Base-by-base conservation (phyloP, 2,329 filamentous ascomycete species). In the Trichoderma sp. region DNA sequence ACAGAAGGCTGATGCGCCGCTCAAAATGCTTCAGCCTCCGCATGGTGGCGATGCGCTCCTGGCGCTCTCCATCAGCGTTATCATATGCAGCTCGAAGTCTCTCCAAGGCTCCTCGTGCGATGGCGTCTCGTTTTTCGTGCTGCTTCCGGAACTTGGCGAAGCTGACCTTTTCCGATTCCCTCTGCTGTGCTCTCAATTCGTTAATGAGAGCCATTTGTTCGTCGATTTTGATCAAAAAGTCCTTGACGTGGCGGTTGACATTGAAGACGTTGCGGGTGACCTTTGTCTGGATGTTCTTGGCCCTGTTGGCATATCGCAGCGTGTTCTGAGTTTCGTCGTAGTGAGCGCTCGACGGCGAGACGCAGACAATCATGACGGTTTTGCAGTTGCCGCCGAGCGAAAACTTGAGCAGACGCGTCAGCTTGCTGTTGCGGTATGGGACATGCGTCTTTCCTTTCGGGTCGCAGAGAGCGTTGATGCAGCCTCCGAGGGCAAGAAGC, bases 261-360 rank as follows among this genome's bases (percentile, higher is more conserved):
- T 99, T 99, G 81, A 96, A 99, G 26, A 98, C 93, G 74, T 99
- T 99, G 73, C 93, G 89, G n/a, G 95, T 97, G 65, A 97, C 93
- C 83, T 99, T 99, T 66, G 95, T 99, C 80, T 98, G 96, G 74
- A 99, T 99, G 74, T 99, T 99, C 85, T 99, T 99, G 66, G 95
- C 95, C 70, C 95, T 86, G 77, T 99, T 98, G 57, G 95, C 95
- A 74, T 99, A 99, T 72, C 96, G 91, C 19, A 99, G 83, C 0
- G 95, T 99, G 77, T 99, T 99, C 73, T 99, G 95, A 0, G 94
- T 97, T 79, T 99, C 95, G 76, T 99, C 95, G 72, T 95, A 99
- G 78, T 99, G 95, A 5, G 91, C 90, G 73, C 95, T 98, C 0
- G 93, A 97, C 1, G 95, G 95, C 71, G 93, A 97, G 62, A 99